phyloP scores from a whole-genome alignment of 2,329 filamentous ascomycete species.

The Fusarium graminum region DNA sequence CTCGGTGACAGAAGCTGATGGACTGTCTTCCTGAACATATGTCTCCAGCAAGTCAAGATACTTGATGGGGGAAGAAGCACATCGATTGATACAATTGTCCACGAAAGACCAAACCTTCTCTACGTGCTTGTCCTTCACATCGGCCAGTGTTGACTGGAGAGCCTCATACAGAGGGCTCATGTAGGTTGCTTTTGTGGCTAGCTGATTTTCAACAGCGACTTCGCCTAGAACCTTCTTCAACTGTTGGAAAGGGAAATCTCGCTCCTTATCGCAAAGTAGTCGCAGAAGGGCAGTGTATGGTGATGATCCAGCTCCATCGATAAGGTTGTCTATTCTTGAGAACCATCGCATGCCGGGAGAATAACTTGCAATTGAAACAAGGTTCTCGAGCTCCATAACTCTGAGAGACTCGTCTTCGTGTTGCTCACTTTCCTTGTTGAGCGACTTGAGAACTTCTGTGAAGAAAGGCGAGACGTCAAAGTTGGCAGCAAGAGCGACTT shows the following conservation, averaged over 20 bases:
- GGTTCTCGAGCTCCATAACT: conserved; percentile 81
- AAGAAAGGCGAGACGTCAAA: conserved; percentile 89
- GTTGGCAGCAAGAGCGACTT: conserved; percentile 82
- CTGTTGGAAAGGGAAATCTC: conserved; percentile 55
- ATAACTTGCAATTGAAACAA: conserved; percentile 82
- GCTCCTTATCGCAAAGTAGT: conserved; percentile 52
- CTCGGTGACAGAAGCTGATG: conserved; percentile 42
- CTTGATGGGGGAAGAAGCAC: conserved; percentile 81
- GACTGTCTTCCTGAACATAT: conserved; percentile 48
- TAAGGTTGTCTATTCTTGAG: conserved; percentile 75
- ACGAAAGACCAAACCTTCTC: conserved; percentile 75
- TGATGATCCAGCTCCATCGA: conserved; percentile 61
- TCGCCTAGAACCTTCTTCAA: conserved; percentile 69
- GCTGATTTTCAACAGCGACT: conserved; percentile 73
- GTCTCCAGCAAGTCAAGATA: conserved; percentile 80
- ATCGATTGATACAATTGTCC: conserved; percentile 84
- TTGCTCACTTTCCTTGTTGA: conserved; percentile 68
- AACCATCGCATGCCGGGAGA: conserved; percentile 94
- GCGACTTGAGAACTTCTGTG: conserved; percentile 72
- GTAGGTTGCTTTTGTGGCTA: conserved; percentile 68
- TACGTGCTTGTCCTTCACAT: conserved; percentile 47
- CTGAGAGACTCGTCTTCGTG: conserved; percentile 66
- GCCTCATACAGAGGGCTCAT: conserved; percentile 62
- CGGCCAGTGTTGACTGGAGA: conserved; percentile 44
- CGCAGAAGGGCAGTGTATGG: conserved; percentile 79